Conservation (phyloP, 1,284 basidiomycete genomes). For the Moesziomyces antarcticus region DNA sequence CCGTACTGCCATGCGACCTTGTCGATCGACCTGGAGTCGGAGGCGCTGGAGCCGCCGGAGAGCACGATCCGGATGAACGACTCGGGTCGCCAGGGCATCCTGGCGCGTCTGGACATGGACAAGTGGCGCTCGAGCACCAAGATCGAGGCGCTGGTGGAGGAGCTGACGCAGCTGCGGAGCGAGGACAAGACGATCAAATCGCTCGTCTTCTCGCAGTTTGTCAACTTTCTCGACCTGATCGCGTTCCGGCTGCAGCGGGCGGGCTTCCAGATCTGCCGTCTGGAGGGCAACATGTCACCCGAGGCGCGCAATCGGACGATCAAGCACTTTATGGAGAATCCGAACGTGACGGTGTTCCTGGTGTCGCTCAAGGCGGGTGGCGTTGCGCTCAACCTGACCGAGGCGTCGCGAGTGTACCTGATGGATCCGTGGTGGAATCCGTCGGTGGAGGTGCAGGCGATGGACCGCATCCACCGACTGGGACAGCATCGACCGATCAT, state of each 20-base stretch:
- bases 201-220: constrained; percentile 94
- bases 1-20: constrained; percentile 93
- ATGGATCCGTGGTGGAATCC: constrained; percentile 69
- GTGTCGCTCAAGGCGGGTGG: constrained; percentile 94
- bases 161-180: constrained; percentile 82
- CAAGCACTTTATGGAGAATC: constrained; percentile 93
- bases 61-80: constrained; percentile 67
- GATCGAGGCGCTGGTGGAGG: constrained; percentile 95
- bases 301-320: constrained; percentile 95
- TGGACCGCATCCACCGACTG: constrained; percentile 88
- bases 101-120: constrained; percentile 87
- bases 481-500: constrained; percentile 91
- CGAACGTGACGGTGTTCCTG: constrained; percentile 94
- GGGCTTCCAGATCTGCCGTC: constrained; percentile 86
- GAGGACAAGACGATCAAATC: constrained; percentile 95
- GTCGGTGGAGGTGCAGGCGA: constrained; percentile 75
- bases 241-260: constrained; percentile 91
- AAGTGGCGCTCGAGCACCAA: constrained; percentile 95
- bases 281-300: constrained; percentile 97
- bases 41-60: constrained; percentile 84
- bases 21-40: constrained; percentile 93
- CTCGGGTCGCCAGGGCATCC: constrained; percentile 84
- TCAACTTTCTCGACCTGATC: constrained; percentile 82
- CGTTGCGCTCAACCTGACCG: constrained; percentile 74
- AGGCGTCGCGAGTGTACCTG: constrained; percentile 66